These are phyloP conservation scores for Saturnispora besseyi DNA, from an alignment of 805 yeast genomes.

Conservation along the genomic window DNA sequence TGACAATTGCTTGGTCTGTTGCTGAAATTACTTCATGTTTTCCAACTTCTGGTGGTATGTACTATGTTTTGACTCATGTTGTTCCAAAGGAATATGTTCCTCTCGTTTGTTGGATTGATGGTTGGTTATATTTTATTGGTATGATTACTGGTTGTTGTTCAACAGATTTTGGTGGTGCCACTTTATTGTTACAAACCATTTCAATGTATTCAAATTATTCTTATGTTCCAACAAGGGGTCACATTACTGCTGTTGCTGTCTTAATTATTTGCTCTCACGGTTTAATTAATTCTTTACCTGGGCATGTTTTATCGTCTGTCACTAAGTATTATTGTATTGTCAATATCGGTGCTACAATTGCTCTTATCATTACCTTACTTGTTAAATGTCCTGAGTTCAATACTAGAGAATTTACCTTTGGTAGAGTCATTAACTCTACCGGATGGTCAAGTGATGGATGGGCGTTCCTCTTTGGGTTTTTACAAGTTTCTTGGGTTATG, in stretches of 20 bases:
- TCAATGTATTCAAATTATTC: constrained; percentile 31
- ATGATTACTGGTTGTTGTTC: constrained; percentile 44
- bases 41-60: constrained; percentile 49
- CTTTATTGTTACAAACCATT: constrained; percentile 37
- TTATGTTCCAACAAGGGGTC: constrained; percentile 35
- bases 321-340: constrained; percentile 44
- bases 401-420: constrained; percentile 39
- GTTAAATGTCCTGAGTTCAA: constrained; percentile 43
- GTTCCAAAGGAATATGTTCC: constrained; percentile 43
- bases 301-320: constrained; percentile 39
- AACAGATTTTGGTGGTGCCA: constrained; percentile 45
- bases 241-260: constrained; percentile 41
- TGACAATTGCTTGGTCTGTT: constrained; percentile 44
- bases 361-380: constrained; percentile 44
- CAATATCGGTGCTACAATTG: constrained; percentile 40
- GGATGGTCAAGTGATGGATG: constrained; percentile 48
- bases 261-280: constrained; percentile 44
- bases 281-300: constrained; percentile 40
- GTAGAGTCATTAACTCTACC: constrained; percentile 36
- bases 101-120: constrained; percentile 44
- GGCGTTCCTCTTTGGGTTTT: constrained; percentile 49
- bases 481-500: constrained; percentile 52
- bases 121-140: constrained; percentile 42
- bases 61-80: constrained; percentile 38
- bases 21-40: constrained; percentile 41